Percentiles rank a stretch among this genome's conserved stretches.
Evolutionary conservation across 345 rosid genomes (phyloP).

Genomic region (Fremontodendron californicum): DNA sequence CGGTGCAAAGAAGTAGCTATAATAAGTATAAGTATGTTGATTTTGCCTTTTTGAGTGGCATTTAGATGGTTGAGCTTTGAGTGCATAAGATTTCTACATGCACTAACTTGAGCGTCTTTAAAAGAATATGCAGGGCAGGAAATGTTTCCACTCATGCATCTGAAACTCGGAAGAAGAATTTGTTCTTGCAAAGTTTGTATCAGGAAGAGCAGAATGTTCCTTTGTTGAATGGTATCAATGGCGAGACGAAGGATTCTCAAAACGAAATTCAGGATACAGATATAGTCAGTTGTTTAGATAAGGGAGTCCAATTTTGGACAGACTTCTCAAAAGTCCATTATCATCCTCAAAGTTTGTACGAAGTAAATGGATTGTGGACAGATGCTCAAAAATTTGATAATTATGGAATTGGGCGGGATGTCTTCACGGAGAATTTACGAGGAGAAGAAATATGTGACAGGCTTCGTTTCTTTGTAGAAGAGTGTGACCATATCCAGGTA

Average conservation of each 20-base stretch:
- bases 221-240: slow-evolving; percentile 14
- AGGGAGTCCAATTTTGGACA: slow-evolving; percentile 73
- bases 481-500: slow-evolving; percentile 93
- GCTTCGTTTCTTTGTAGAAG: slow-evolving; percentile 84
- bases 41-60: not conserved
- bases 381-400: slow-evolving; percentile 56
- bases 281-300: slow-evolving; percentile 65
- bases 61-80: not conserved
- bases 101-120: slow-evolving; percentile 11
- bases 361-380: slow-evolving; percentile 67
- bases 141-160: slow-evolving; percentile 52
- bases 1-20: not conserved
- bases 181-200: slow-evolving; percentile 73
- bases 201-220: slow-evolving; percentile 45
- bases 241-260: slow-evolving; percentile 27
- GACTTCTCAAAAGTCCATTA: slow-evolving; percentile 87
- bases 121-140: slow-evolving; percentile 56
- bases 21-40: not conserved
- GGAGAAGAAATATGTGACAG: slow-evolving; percentile 81
- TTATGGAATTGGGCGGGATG: slow-evolving; percentile 80
- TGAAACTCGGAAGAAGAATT: slow-evolving; percentile 57
- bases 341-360: slow-evolving; percentile 75
- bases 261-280: slow-evolving; percentile 60
- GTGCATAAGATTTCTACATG: not conserved
- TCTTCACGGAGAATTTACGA: slow-evolving; percentile 47